Base-by-base conservation (phyloP, 2,329 filamentous ascomycete genomes). In the Colletotrichum spaethianum region DNA sequence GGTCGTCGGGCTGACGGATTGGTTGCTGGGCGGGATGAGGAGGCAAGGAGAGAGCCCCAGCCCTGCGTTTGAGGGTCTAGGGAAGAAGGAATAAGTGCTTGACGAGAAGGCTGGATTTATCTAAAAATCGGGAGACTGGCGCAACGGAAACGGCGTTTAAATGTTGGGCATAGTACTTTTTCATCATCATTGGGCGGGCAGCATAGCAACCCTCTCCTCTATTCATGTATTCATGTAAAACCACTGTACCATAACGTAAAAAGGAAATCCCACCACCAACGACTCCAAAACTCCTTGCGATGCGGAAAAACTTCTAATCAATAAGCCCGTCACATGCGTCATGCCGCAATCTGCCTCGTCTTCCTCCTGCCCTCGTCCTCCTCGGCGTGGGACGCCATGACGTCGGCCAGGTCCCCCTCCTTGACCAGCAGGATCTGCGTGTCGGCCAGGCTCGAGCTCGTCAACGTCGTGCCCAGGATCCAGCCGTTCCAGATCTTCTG, bases 1-100 rank as follows among this genome's bases (percentile, higher is more conserved):
- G 78, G 93, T 99, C 26, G 94, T 98, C 20, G 95, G 93, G 18
- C 85, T 98, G 75, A 98, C 96, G 20, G 96, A 99, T 80, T 98
- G 96, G 96, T 83, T 99, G 74, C 86, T 98, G 48, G 95, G 95
- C 2, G 93, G 93, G 62, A 92, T 95, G 75, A 83, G 82, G 70
- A 83, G 85, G 70, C 76, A 55, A 55, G 76, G 59, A 66, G 70
- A 73, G 14, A 76, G 64, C 71, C 74, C 74, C 6, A 76, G 75
- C 38, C 76, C 76, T 44, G 75, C 76, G 14, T 77, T 77, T 26
- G 70, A 70, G 28, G 50, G 64, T 16, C 38, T 74, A 20, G 53
- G 28, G 31, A 61, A 56, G 38, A 9, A 64, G 31, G 55, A 52
- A 67, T 38, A 33, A 23, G 46, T 12, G 23, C 33, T 53, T 53